Percentiles rank a stretch among this genome's conserved stretches.
Evolutionary conservation across 2,329 filamentous ascomycete species (phyloP).

Genomic region (Microdochium nivale): DNA sequence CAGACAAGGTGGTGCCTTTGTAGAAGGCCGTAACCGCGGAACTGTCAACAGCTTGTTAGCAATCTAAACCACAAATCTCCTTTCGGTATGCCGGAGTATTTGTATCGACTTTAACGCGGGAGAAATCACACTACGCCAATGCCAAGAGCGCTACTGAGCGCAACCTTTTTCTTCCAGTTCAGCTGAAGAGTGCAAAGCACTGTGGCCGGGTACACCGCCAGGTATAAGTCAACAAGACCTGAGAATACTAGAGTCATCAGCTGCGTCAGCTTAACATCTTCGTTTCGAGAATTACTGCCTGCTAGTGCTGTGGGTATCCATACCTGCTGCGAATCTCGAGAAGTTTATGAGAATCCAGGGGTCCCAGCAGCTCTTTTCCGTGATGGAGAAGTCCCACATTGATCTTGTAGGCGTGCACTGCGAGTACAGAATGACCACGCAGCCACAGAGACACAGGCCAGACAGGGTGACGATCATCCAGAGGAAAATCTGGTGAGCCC

Average conservation of each 20-base stretch:
- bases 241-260: conserved; percentile 14
- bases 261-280: too few species aligned
- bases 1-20: conserved; percentile 7
- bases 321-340: conserved; percentile 7
- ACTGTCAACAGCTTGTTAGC: not conserved
- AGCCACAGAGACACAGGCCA: conserved; percentile 8
- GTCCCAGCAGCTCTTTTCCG: conserved; percentile 8
- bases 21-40: conserved; percentile 9
- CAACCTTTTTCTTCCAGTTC: conserved; percentile 14
- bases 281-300: too few species aligned
- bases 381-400: conserved; percentile 13
- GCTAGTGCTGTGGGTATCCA: too few species aligned
- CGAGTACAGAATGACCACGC: conserved; percentile 11
- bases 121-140: conserved; percentile 12
- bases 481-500: conserved; percentile 10
- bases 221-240: conserved; percentile 15
- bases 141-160: conserved; percentile 14
- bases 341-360: conserved; percentile 10
- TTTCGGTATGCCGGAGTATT: too few species aligned
- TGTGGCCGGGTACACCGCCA: conserved; percentile 14
- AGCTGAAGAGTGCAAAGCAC: conserved; percentile 13
- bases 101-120: conserved; percentile 5
- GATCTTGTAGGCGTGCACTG: conserved; percentile 14
- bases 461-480: conserved; percentile 12
- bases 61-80: not conserved